Evolutionary conservation across 345 rosid species (phyloP).

Genomic region (Gossypium australe): DNA sequence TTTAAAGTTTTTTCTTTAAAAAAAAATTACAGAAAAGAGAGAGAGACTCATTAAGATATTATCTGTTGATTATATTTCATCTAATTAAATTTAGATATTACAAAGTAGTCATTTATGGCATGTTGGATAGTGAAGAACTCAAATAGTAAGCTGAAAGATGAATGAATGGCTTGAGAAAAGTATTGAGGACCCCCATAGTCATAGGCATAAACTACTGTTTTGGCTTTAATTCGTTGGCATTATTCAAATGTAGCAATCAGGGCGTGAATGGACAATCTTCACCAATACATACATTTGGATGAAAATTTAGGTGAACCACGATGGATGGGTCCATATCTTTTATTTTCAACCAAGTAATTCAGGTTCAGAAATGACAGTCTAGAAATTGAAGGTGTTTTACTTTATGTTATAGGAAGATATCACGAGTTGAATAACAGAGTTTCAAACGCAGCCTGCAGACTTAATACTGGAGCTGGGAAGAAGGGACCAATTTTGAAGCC

Average conservation of each 20-base stretch:
- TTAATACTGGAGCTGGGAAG: not conserved
- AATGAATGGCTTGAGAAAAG: not conserved
- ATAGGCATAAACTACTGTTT: not conserved
- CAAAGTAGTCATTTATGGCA: not conserved
- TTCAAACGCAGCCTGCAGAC: not conserved
- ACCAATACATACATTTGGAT: not conserved
- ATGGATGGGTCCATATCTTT: not conserved
- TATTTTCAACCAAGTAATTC: not conserved
- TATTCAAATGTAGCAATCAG: not conserved
- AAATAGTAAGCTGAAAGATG: not conserved
- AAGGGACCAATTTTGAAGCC: not conserved
- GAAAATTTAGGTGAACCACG: slow-evolving; percentile 1
- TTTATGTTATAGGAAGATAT: not conserved
- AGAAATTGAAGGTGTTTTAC: not conserved
- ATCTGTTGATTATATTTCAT: no score
- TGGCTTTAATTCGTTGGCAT: not conserved
- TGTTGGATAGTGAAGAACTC: not conserved
- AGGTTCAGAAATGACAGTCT: not conserved
- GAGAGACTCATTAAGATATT: no score
- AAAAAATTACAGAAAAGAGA: no score
- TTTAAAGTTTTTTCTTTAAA: no score
- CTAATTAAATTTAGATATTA: not conserved
- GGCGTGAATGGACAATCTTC: not conserved
- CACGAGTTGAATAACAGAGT: not conserved
- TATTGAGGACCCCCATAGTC: not conserved